These are phyloP conservation scores for Ophiostoma ulmi DNA, from an alignment of 2,329 filamentous ascomycete species.

Conservation along the genomic window DNA sequence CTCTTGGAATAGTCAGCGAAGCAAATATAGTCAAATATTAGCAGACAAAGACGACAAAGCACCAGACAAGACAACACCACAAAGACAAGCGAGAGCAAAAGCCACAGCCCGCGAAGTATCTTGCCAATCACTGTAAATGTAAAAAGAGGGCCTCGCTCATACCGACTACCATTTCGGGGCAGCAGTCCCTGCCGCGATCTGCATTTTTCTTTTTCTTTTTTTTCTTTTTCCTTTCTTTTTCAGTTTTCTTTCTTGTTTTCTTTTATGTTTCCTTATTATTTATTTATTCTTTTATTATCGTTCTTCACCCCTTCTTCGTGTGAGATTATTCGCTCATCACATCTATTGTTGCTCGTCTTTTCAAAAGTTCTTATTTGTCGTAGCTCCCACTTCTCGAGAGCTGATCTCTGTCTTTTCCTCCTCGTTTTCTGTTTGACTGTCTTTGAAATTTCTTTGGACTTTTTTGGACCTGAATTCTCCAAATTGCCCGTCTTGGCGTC, in stretches of 20 bases:
- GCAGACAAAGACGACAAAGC: neutral
- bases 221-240: neutral
- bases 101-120: neutral
- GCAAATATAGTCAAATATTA: neutral
- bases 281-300: neutral
- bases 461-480: neutral
- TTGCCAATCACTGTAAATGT: constrained; percentile 9
- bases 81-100: neutral
- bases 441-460: too few species aligned
- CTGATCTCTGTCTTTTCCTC: too few species aligned
- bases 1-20: neutral
- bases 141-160: neutral
- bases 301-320: neutral
- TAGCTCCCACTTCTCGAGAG: neutral
- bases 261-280: neutral
- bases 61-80: neutral
- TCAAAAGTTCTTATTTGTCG: neutral
- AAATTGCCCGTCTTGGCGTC: neutral
- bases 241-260: neutral
- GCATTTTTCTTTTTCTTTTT: neutral
- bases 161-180: neutral
- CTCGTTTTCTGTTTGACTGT: neutral
- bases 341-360: neutral
- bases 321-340: neutral
- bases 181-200: neutral